Base-by-base conservation (phyloP, 2,329 filamentous ascomycete genomes). In the Dendryphion nanum region DNA sequence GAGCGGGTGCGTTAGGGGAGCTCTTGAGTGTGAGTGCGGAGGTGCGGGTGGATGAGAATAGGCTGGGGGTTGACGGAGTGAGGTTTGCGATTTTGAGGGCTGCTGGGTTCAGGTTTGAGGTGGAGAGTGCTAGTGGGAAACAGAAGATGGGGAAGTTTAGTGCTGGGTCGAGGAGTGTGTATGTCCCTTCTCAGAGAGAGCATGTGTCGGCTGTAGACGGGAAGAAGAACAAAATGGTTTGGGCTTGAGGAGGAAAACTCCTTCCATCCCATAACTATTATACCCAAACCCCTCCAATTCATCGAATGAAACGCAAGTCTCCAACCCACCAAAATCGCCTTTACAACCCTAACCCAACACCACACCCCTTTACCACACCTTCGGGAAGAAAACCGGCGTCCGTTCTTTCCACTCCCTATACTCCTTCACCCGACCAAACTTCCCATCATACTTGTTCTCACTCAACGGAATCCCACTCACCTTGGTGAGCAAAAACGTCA, bases 321-420 rank as follows among this genome's bases (percentile, higher is more conserved):
- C n/a, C n/a, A n/a, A n/a, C n/a, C n/a, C n/a, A n/a, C n/a, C n/a
- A n/a, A n/a, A n/a, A n/a, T n/a, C n/a, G n/a, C n/a, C n/a, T n/a
- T n/a, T n/a, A n/a, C n/a, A n/a, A n/a, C n/a, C n/a, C n/a, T n/a
- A n/a, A n/a, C n/a, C n/a, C n/a, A n/a, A n/a, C n/a, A n/a, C n/a
- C n/a, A n/a, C n/a, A n/a, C n/a, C n/a, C n/a, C n/a, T n/a, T n/a
- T n/a, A n/a, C n/a, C 23, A 79, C 10, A 84, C 49, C 63, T 80
- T 83, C 0, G 82, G 81, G 43, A 85, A 66, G 56, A 85, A 76
- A 66, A 77, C 78, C 0, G 81, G 80, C 14, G 80, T 85, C 52
- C 79, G 77, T 63, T 71, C 68, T 71, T 83, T 85, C 82, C 82
- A 86, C 59, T 77, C 69, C 56, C 80, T 74, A 53, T 86, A 85